Base-by-base conservation (phyloP, 108 stramenopile species). In the Pseudonitzschia multistriata region DNA sequence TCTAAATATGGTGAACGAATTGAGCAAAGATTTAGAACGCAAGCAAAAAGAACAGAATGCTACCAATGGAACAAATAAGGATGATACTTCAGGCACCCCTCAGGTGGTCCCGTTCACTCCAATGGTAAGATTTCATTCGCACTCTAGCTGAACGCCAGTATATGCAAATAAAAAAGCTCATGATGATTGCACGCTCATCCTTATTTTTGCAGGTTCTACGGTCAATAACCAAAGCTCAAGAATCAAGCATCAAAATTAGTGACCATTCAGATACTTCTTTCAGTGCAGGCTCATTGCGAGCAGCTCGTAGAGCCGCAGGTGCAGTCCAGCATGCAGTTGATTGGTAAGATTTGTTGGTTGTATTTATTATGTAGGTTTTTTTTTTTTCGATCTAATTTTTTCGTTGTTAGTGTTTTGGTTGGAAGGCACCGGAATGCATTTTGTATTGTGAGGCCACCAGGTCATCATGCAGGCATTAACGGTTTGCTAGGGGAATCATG, bases 371-470 rank as follows among this genome's bases (percentile, higher is more conserved):
- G 11, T 54, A 36, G 24, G 5, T 39, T 62, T 36, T 24, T 0
- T 30, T 74, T 40, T 49, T 0, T 3, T n/a, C 50, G 10, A 35
- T 45, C 52, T 55, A 7, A 31, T 74, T 47, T 53, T 49, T 50
- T 49, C 31, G 3, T 45, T 53, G 28, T 25, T 6, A 83, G 86
- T 59, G 89, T 92, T 28, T 72, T 93, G 49, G 85, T 89, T n/a
- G 93, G 93, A 27, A 76, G 90, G 66, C 87, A 89, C 56, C 79
- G 90, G 29, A 97, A 97, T 80, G 97, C 97, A 27, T 97, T 99
- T 67, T 96, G 96, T 72, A 82, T 94, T 35, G 96, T 97, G 14
- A 87, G 98, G 33, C 98, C 98, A 59, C 98, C 98, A 30, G 98
- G 98, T 21, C 98, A 99, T 83, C 98, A 99, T 83, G 97, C 97